Base-by-base conservation (phyloP, 768 basidiomycete species). In the Lanmaoa pseudosensibilis region DNA sequence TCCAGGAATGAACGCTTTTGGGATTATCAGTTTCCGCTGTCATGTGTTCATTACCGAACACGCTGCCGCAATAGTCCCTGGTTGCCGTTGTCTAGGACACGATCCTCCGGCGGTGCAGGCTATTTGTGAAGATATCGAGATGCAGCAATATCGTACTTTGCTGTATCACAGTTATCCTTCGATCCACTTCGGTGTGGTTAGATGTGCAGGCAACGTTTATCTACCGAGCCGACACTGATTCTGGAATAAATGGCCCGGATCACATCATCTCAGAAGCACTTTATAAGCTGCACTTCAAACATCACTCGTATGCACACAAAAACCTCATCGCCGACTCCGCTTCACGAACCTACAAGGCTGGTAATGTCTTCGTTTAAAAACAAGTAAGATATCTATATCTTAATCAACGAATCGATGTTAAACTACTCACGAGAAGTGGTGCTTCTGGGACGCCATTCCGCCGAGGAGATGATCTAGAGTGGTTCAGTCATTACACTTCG, bases 91-190 rank as follows among this genome's bases (percentile, higher is more conserved):
- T 37, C 25, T 30, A n/a, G n/a, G 46, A 23, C 4, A 18, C 21
- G 37, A 21, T 5, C 23, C 40, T 30, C 47, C 18, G 38, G 43
- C 56, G 32, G 54, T 54, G 59, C 56, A 39, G 12, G 25, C 5
- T 36, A 45, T 44, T 41, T 34, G 30, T 43, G 34, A 32, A 52
- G 13, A 16, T 36, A 25, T 45, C 38, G 21, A 15, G 1, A 3
- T 43, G 44, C 40, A 38, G 47, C 10, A 23, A 47, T 39, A 46
- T 27, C 39, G 37, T 25, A 15, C 25, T 32, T 52, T 68, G 60
- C 65, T 68, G 65, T 66, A 68, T 59, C 16, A 5, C 38, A 15
- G 0, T 37, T 5, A 12, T 30, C 19, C 39, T 21, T 9, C 27
- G 23, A 12, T 11, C 21, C 19, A 9, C 23, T 52, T 45, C 46